Evolutionary conservation across 305 asterid genomes (phyloP).

Genomic region (Rubia balearica): DNA sequence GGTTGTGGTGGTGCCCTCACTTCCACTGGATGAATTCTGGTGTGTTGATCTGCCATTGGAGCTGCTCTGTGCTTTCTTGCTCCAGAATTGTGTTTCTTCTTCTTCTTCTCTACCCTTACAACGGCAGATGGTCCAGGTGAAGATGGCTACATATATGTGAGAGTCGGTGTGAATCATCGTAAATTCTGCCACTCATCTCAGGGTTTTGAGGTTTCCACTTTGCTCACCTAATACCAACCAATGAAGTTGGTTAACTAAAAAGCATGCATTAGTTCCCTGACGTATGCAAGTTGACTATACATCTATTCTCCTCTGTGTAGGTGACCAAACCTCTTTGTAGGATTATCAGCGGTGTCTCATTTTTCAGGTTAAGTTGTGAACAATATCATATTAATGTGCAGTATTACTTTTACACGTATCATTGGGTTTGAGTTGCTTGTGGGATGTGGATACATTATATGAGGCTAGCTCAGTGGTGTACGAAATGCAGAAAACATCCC

Average conservation of each 20-base stretch:
- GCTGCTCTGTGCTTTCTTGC: not conserved
- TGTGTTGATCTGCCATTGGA: slow-evolving; percentile 48
- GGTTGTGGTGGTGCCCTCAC: slow-evolving; percentile 32
- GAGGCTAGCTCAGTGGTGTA: too few species aligned
- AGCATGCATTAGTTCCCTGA: not conserved
- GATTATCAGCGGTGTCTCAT: not conserved
- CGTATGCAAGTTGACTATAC: too few species aligned
- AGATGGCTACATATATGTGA: not conserved
- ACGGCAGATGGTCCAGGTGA: not conserved
- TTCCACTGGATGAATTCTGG: slow-evolving; percentile 55
- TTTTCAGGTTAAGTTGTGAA: too few species aligned
- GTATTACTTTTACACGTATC: too few species aligned
- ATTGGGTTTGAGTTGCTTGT: too few species aligned
- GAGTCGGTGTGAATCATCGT: too few species aligned
- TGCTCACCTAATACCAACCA: not conserved
- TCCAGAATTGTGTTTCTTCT: too few species aligned
- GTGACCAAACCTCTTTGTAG: not conserved
- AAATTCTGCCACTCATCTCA: too few species aligned
- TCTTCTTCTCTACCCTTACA: too few species aligned
- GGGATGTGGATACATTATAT: too few species aligned
- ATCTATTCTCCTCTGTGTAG: not conserved
- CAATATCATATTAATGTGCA: too few species aligned
- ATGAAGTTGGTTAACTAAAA: not conserved
- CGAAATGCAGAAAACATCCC: too few species aligned
- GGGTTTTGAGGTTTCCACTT: not conserved